Evolutionary conservation across 345 rosid genomes (phyloP).

Genomic region (Rhodamnia rubescens): DNA sequence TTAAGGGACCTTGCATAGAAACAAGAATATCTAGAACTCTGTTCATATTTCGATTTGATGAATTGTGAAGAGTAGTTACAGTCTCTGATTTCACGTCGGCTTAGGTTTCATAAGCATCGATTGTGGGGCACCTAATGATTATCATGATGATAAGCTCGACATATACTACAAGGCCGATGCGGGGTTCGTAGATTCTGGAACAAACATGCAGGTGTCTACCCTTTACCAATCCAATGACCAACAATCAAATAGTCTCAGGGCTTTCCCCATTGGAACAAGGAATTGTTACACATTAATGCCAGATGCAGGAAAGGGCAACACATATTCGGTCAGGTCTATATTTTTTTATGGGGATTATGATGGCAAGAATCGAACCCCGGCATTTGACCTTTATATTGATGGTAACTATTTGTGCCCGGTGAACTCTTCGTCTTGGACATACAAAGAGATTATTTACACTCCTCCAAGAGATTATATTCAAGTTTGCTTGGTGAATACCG

Average conservation of each 20-base stretch:
- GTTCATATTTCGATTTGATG: background rate
- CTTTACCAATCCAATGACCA: background rate
- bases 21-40: no score
- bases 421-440: background rate
- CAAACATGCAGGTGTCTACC: background rate
- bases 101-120: conserved; percentile 15
- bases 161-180: conserved; percentile 8
- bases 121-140: conserved; percentile 5
- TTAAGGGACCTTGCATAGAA: background rate
- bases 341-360: conserved; percentile 55
- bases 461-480: conserved; percentile 4
- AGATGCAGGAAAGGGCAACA: background rate
- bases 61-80: background rate
- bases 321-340: conserved; percentile 34
- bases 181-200: conserved; percentile 1
- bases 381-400: conserved; percentile 40
- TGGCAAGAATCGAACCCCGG: conserved; percentile 4
- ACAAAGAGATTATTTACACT: conserved; percentile 23
- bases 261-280: conserved; percentile 21
- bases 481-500: conserved; percentile 41
- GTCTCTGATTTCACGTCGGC: background rate
- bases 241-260: background rate
- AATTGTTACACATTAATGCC: conserved; percentile 18
- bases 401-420: conserved; percentile 31
- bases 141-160: background rate